phyloP scores from a whole-genome alignment of 1,284 basidiomycete species.

The Boletus smithii region DNA sequence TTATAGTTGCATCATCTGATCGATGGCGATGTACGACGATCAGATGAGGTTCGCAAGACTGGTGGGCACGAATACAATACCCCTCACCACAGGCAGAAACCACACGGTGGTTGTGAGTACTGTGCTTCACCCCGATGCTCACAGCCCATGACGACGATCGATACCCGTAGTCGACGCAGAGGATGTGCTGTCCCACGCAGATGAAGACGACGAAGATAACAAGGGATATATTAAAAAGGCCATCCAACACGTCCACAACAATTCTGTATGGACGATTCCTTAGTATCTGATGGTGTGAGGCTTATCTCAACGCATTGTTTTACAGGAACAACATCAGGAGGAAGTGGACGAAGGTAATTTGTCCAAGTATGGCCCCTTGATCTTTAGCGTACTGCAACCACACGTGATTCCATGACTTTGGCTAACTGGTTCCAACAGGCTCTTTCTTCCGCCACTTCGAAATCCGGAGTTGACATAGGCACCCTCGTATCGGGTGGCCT shows the following conservation, averaged over 20 bases:
- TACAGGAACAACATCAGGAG: slow-evolving; percentile 20
- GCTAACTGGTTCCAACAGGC: slow-evolving; percentile 21
- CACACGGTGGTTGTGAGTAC: slow-evolving; percentile 35
- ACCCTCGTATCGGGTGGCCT: slow-evolving; percentile 36
- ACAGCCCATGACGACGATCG: slow-evolving; percentile 1
- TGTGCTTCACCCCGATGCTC: background rate
- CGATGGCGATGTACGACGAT: slow-evolving; percentile 11
- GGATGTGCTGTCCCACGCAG: slow-evolving; percentile 48
- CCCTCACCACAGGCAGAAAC: slow-evolving; percentile 38
- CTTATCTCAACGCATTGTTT: slow-evolving; percentile 1
- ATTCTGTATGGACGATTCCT: slow-evolving; percentile 13
- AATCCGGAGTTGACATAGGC: slow-evolving; percentile 18
- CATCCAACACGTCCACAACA: slow-evolving; percentile 25
- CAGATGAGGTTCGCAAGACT: slow-evolving; percentile 39
- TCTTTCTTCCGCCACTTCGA: slow-evolving; percentile 17
- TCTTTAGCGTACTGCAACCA: slow-evolving; percentile 15
- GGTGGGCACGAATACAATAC: slow-evolving; percentile 62
- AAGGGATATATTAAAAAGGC: slow-evolving; percentile 19
- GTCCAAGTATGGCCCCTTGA: slow-evolving; percentile 23
- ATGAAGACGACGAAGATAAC: slow-evolving; percentile 7
- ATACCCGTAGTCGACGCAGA: slow-evolving; percentile 53
- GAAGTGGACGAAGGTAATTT: slow-evolving; percentile 15
- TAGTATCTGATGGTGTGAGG: background rate
- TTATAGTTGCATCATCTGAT: slow-evolving; percentile 3
- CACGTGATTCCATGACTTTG: background rate